Percentiles rank a stretch among this genome's conserved stretches.
Evolutionary conservation across 345 rosid genomes (phyloP).

Genomic region (Euphorbia pulcherrima): DNA sequence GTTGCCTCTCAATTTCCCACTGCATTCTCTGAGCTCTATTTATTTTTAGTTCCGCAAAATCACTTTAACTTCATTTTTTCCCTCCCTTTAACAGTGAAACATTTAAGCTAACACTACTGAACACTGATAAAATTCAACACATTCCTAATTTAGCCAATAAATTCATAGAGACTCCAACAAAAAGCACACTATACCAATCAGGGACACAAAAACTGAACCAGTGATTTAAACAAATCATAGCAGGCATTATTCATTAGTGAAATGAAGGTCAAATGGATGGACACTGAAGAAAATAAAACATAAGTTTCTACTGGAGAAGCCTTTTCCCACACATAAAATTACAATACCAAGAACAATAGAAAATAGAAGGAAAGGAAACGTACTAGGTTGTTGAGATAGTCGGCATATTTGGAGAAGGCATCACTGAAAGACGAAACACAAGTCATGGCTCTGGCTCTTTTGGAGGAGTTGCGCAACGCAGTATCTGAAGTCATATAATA

Average conservation of each 20-base stretch:
- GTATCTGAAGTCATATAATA: conserved; percentile 39
- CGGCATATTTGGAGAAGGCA: conserved; percentile 52
- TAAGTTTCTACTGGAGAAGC: neutral
- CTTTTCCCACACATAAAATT: neutral
- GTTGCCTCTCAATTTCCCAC: neutral
- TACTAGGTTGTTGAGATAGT: conserved; percentile 64
- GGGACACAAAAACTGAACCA: neutral
- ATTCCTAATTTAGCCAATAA: neutral
- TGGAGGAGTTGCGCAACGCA: conserved; percentile 32
- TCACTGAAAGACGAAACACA: conserved; percentile 45
- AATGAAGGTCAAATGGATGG: neutral
- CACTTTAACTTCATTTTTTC: neutral
- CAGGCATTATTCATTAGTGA: neutral
- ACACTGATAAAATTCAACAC: neutral
- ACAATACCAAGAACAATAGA: neutral
- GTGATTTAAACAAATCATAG: neutral
- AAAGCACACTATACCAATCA: neutral
- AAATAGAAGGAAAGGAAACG: neutral
- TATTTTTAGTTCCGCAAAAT: neutral
- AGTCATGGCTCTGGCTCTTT: conserved; percentile 45
- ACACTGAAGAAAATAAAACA: too few species aligned
- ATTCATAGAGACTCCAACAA: neutral
- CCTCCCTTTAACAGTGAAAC: neutral
- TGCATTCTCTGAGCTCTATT: neutral
- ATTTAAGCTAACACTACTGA: neutral